Percentiles rank a stretch among this genome's conserved stretches.
Conservation (phyloP, 202 grass and related monocot species). For the Zoysia matrella region DNA sequence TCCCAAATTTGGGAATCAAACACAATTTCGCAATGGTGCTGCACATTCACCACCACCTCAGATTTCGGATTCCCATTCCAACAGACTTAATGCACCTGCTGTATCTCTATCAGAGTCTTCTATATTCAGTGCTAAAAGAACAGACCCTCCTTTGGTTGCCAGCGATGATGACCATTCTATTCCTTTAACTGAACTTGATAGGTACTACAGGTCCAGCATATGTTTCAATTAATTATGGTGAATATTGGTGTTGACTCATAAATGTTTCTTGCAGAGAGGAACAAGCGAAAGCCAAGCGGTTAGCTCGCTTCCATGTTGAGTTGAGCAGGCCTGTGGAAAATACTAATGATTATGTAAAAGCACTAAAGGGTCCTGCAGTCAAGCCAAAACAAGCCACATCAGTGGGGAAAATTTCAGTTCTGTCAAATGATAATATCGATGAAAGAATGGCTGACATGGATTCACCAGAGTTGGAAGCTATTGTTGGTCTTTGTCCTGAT, state of each 20-base stretch:
- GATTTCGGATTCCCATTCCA: constrained; percentile 37
- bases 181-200: constrained; percentile 52
- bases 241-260: constrained; percentile 33
- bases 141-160: constrained; percentile 35
- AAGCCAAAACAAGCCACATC: constrained; percentile 53
- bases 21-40: constrained; percentile 41
- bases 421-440: constrained; percentile 31
- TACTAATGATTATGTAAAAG: constrained; percentile 44
- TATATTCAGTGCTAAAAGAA: constrained; percentile 51
- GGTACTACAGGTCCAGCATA: constrained; percentile 49
- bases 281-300: constrained; percentile 81
- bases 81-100: constrained; percentile 44
- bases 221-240: constrained; percentile 8
- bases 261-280: constrained; percentile 66
- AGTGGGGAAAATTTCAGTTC: constrained; percentile 26
- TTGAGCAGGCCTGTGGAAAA: constrained; percentile 70
- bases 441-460: constrained; percentile 55
- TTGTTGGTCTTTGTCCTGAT: constrained; percentile 82
- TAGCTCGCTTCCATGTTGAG: constrained; percentile 81
- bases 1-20: constrained; percentile 48
- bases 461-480: constrained; percentile 51
- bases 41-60: constrained; percentile 46
- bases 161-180: constrained; percentile 32
- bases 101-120: constrained; percentile 56
- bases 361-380: constrained; percentile 45